These are phyloP conservation scores for Apiospora malaysiana DNA, from an alignment of 2,329 filamentous ascomycete genomes.

Conservation along the genomic window DNA sequence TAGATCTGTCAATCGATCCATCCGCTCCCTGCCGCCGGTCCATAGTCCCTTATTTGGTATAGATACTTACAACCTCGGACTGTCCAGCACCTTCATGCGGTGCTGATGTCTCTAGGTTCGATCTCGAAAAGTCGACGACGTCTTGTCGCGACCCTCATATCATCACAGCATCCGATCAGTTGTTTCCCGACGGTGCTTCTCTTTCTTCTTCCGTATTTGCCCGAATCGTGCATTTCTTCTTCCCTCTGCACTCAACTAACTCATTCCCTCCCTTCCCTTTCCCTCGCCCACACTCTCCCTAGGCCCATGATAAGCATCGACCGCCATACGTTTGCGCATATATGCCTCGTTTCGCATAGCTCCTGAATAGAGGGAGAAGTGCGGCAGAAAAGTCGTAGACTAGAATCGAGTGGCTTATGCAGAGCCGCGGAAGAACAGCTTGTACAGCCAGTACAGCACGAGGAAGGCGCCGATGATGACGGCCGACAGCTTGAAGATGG, in stretches of 20 bases:
- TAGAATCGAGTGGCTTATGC: background rate
- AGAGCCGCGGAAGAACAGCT: conserved; percentile 61
- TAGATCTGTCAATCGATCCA: background rate
- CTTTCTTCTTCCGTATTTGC: background rate
- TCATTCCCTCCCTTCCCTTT: background rate
- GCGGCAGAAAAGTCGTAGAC: background rate
- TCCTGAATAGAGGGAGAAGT: too few species aligned
- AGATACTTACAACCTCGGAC: background rate
- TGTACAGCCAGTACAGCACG: conserved; percentile 75
- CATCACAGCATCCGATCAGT: background rate
- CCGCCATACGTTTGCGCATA: background rate
- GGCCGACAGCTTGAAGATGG: conserved; percentile 85
- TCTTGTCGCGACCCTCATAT: background rate
- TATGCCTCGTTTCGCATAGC: background rate
- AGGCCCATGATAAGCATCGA: background rate
- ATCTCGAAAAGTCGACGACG: background rate
- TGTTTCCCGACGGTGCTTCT: background rate
- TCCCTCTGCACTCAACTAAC: background rate
- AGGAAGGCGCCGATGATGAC: conserved; percentile 79
- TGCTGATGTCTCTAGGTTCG: too few species aligned
- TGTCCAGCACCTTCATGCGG: background rate
- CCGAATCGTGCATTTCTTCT: background rate
- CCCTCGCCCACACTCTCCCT: too few species aligned
- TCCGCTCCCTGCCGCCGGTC: background rate
- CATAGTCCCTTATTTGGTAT: background rate